Conservation (phyloP, 306 rosid genomes). For the Luffa aegyptiaca region DNA sequence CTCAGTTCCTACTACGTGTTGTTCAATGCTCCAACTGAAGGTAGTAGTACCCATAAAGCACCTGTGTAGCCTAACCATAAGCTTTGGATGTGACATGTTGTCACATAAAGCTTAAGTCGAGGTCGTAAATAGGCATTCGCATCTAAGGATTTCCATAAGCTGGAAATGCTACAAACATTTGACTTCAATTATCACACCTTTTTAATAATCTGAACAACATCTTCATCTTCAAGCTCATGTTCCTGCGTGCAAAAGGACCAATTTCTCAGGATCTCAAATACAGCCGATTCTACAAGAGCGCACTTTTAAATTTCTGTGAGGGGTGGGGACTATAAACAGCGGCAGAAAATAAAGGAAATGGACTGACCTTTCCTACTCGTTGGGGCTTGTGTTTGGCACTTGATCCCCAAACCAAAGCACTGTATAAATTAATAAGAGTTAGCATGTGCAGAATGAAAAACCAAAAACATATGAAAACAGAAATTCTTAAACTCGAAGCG, state of each 20-base stretch:
- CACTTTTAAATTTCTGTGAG: background rate
- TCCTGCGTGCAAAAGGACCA: constrained; percentile 33
- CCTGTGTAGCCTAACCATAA: background rate
- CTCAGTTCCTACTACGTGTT: background rate
- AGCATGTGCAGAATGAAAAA: constrained; percentile 1
- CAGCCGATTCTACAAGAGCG: background rate
- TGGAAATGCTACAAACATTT: background rate
- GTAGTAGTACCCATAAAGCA: background rate
- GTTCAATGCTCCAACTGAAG: background rate
- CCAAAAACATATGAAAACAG: background rate
- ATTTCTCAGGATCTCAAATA: background rate
- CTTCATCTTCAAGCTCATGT: constrained; percentile 93
- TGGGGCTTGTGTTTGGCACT: constrained; percentile 97
- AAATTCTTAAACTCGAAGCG: background rate
- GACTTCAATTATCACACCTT: constrained; percentile 38
- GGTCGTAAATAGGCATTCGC: background rate
- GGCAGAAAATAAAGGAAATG: background rate
- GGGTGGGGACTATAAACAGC: background rate
- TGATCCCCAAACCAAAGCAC: constrained; percentile 98
- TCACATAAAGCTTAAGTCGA: background rate
- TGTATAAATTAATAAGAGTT: constrained; percentile 21
- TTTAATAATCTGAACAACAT: constrained; percentile 92
- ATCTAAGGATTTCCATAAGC: background rate
- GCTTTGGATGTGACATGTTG: background rate
- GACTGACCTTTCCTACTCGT: constrained; percentile 85